Evolutionary conservation across 352 stramenopile species (phyloP), one percentile per base, ranked within the genome.

Genomic region (Phytophthora citricola): DNA sequence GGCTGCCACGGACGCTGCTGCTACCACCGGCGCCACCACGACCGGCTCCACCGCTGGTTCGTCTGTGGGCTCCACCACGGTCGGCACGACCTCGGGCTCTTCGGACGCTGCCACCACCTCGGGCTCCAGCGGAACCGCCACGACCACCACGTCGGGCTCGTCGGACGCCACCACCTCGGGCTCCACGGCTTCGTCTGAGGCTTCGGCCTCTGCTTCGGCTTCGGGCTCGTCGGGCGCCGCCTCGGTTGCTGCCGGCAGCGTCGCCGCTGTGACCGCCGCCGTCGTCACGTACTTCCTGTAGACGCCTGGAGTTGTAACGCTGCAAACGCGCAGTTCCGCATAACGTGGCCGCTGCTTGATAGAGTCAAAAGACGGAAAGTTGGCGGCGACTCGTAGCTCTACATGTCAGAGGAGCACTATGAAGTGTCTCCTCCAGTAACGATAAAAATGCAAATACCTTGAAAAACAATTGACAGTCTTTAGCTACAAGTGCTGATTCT

Each of bases 231-330:
- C 69, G 32, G 59, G 64, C n/a, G 69, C 69, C 40, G 64, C 62
- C 24, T 70, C 58, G 53, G 69, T 77, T 17, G 64, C 58, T 63
- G 69, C 60, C 48, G 64, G 69, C 58, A 68, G 69, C 34, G 63
- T 74, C 26, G 64, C 69, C 36, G 69, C 69, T 29, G 36, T 71
- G 29, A 77, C 65, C 3, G 65, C 69, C 40, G 59, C 50, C 6
- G 59, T 77, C 32, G 69, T 69, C 44, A 74, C 64, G 22, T 77
- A 74, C 53, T 77, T 73, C 63, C 54, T 77, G 53, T 76, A 76
- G 45, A 51, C 36, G 12, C 26, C 32, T 24, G 54, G 61, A 62
- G 47, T 45, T 46, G 15, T 15, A 54, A 41, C 10, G 40, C 36
- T 61, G 61, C 12, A 43, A 24, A 27, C n/a, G 44, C 53, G 34